Conservation (phyloP, 106 monocot species). For the Dendrobium officinale region DNA sequence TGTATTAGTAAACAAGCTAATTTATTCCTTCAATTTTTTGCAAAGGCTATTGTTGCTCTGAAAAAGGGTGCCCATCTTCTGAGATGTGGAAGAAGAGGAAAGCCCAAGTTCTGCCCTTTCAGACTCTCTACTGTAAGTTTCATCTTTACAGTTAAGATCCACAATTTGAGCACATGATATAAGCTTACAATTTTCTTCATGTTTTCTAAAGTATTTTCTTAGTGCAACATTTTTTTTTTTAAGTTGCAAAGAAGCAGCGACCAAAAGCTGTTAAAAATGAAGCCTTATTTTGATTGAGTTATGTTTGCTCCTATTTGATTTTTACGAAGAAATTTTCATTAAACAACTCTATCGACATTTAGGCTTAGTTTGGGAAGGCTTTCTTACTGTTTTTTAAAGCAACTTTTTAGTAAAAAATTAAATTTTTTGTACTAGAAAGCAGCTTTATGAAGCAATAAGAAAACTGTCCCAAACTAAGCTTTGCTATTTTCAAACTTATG, state of each 20-base stretch:
- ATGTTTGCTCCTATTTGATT: not conserved
- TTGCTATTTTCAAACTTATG: not conserved
- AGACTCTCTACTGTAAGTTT: conserved; percentile 50
- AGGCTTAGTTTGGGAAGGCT: no score
- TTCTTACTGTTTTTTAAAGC: no score
- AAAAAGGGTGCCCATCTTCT: conserved; percentile 74
- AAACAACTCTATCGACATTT: not conserved
- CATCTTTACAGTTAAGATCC: not conserved
- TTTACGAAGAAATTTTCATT: not conserved
- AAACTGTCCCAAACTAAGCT: no score
- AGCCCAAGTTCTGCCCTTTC: conserved; percentile 58
- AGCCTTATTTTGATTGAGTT: not conserved
- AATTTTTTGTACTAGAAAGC: no score
- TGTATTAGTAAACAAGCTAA: not conserved
- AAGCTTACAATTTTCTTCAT: no score
- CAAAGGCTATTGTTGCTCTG: conserved; percentile 55
- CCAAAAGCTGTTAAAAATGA: not conserved
- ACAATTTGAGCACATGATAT: not conserved
- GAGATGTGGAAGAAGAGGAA: conserved; percentile 70
- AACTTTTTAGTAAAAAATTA: no score
- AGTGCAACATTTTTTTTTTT: no score
- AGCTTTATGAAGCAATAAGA: no score
- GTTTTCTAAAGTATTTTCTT: no score
- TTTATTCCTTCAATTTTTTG: not conserved
- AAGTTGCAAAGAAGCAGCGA: no score